Evolutionary conservation across 495 filamentous ascomycete genomes (phyloP).

Genomic region (Penicillium lagena): DNA sequence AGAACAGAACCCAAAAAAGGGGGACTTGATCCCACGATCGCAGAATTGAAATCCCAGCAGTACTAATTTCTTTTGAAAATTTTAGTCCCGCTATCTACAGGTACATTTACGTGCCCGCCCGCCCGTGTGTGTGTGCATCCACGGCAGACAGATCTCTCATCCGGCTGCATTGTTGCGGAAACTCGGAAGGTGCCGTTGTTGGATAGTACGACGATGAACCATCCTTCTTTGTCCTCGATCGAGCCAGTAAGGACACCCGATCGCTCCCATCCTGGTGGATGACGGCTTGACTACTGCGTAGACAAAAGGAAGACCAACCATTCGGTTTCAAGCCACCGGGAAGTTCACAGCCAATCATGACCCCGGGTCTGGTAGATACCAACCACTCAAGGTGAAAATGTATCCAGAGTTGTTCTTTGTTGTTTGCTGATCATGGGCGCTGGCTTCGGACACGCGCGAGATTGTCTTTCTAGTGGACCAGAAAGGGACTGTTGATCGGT

Average conservation of each 20-base stretch:
- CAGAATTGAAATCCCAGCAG: too few species aligned
- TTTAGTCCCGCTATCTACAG: not conserved
- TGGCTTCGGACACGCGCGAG: too few species aligned
- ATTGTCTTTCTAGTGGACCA: too few species aligned
- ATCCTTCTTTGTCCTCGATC: not conserved
- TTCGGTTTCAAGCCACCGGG: not conserved
- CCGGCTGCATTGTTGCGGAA: not conserved
- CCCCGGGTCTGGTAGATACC: not conserved
- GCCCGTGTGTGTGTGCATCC: too few species aligned
- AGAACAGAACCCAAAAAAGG: too few species aligned
- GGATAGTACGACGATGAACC: not conserved
- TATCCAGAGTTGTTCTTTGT: too few species aligned
- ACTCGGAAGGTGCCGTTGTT: slow-evolving; percentile 10
- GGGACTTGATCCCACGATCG: too few species aligned
- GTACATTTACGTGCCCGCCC: not conserved
- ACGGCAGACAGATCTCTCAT: too few species aligned
- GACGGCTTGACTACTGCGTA: slow-evolving; percentile 3
- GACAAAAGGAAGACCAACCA: slow-evolving; percentile 1
- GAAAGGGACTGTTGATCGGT: too few species aligned
- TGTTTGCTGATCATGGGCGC: slow-evolving; percentile 3
- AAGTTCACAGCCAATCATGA: slow-evolving; percentile 2
- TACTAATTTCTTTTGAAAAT: too few species aligned
- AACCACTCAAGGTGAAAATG: too few species aligned
- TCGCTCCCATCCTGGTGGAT: slow-evolving; percentile 1
- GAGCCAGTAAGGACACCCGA: not conserved